Percentiles rank a stretch among this genome's conserved stretches.
These are phyloP conservation scores for Dactylellina drechsleri DNA, from an alignment of 2,329 filamentous ascomycete species.

Conservation along the genomic window DNA sequence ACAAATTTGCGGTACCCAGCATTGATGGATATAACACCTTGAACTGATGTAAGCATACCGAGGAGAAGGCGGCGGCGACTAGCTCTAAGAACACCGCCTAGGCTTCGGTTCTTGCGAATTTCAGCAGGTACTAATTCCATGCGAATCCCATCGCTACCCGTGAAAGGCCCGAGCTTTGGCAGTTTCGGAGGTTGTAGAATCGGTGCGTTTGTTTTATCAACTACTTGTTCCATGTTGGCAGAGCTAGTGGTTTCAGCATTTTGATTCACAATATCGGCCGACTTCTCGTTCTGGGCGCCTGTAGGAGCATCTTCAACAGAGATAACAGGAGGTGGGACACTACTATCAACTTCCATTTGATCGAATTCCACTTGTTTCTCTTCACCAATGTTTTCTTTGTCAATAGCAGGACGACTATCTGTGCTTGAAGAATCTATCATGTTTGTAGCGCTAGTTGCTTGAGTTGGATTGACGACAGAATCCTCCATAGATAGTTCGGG, in stretches of 20 bases:
- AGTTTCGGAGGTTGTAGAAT: not conserved
- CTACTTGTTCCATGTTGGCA: not conserved
- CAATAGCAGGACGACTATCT: too few species aligned
- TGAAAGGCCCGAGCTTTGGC: conserved; percentile 39
- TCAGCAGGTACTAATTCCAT: conserved; percentile 37
- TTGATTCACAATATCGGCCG: too few species aligned
- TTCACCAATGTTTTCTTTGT: too few species aligned
- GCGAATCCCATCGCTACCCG: conserved; percentile 27
- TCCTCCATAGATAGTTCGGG: too few species aligned
- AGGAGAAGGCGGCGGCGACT: conserved; percentile 33
- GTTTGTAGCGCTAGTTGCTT: too few species aligned
- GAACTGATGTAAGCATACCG: conserved; percentile 25
- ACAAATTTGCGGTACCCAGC: conserved; percentile 43
- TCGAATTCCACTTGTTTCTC: too few species aligned
- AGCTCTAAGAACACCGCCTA: conserved; percentile 51
- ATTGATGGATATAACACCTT: conserved; percentile 43
- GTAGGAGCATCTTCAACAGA: too few species aligned
- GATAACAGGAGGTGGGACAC: too few species aligned
- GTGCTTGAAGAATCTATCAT: too few species aligned
- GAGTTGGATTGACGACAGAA: too few species aligned
- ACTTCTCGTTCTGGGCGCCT: too few species aligned
- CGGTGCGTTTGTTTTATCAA: not conserved
- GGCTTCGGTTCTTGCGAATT: conserved; percentile 44
- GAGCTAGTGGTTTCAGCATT: not conserved
- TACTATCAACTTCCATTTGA: too few species aligned